Conservation (phyloP, 2,329 filamentous ascomycete species). For the Delphinella strobiligena region DNA sequence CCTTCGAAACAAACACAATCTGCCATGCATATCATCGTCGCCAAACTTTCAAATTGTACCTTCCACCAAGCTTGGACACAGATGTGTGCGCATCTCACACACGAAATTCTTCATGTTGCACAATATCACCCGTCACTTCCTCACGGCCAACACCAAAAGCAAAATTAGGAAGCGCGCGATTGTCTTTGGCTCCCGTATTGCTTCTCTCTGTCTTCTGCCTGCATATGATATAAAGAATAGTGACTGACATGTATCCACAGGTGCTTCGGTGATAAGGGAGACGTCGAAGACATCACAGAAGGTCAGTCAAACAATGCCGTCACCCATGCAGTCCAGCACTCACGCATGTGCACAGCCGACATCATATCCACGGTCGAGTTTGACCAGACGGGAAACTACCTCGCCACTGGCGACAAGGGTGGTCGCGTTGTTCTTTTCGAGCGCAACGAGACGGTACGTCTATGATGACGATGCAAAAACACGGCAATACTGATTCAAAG, state of each 20-base stretch:
- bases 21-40: too few species aligned
- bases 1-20: too few species aligned
- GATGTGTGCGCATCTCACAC: too few species aligned
- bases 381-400: constrained; percentile 79
- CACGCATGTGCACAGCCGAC: constrained; percentile 48
- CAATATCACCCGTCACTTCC: too few species aligned
- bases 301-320: constrained; percentile 38
- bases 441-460: constrained; percentile 83
- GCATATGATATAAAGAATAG: not conserved
- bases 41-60: too few species aligned
- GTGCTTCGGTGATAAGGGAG: constrained; percentile 98
- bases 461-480: constrained; percentile 1
- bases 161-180: too few species aligned
- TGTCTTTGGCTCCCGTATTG: too few species aligned
- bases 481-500: constrained; percentile 5
- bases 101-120: too few species aligned
- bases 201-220: too few species aligned
- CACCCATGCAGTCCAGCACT: constrained; percentile 1
- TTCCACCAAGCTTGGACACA: too few species aligned
- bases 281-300: constrained; percentile 98
- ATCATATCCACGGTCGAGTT: constrained; percentile 89
- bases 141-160: too few species aligned
- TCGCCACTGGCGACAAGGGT: constrained; percentile 83
- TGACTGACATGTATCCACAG: constrained; percentile 34
- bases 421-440: constrained; percentile 78